A percentile compares a stretch with the other conserved stretches of the same genome.
These are phyloP conservation scores for Penicillium lividum DNA, from an alignment of 495 filamentous ascomycete species.

Conservation along the genomic window DNA sequence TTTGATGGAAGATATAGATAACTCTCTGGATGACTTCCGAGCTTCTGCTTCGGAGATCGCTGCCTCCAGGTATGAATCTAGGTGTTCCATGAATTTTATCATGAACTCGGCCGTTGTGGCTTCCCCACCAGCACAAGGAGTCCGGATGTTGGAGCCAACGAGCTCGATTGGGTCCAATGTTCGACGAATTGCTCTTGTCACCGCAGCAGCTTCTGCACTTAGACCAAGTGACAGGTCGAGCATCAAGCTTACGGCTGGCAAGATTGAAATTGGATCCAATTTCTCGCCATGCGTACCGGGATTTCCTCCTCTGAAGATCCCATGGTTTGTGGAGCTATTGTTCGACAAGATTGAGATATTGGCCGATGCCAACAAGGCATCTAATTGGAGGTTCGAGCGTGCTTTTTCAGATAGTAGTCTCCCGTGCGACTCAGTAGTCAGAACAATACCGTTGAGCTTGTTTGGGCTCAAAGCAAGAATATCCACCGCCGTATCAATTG, in stretches of 20 bases:
- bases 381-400: background rate
- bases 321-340: background rate
- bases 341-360: background rate
- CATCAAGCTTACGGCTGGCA: constrained; percentile 1
- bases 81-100: background rate
- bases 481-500: background rate
- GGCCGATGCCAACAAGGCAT: background rate
- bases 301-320: background rate
- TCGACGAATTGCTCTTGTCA: constrained; percentile 6
- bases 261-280: background rate
- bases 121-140: constrained; percentile 2
- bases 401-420: background rate
- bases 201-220: constrained; percentile 6
- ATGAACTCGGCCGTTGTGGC: background rate
- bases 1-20: background rate
- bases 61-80: background rate
- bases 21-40: background rate
- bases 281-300: background rate
- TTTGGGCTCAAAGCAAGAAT: background rate
- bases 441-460: background rate
- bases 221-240: constrained; percentile 7
- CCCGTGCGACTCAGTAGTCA: background rate
- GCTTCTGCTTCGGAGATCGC: background rate
- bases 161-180: constrained; percentile 12
- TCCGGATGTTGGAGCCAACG: constrained; percentile 9